Conservation (phyloP, 371 early-diverging fungal genomes). For the Mortierella sp. region DNA sequence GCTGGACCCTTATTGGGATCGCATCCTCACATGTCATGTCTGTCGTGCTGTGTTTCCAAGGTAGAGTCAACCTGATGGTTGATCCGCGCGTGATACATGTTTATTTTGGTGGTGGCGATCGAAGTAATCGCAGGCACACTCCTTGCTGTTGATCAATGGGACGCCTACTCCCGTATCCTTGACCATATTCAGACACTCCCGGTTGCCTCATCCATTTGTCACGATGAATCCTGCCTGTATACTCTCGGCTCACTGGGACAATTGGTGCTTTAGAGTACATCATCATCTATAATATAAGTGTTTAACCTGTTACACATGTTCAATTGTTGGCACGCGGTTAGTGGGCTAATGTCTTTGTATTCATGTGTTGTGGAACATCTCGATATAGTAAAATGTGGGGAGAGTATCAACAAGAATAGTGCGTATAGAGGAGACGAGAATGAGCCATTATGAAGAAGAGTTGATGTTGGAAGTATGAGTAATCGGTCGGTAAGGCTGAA, state of each 20-base stretch:
- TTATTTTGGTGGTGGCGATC: too few relatives aligned
- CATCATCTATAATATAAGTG: not conserved
- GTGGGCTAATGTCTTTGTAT: not conserved
- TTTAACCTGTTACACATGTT: not conserved
- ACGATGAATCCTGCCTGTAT: not conserved
- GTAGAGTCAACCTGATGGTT: too few relatives aligned
- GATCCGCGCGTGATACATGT: too few relatives aligned
- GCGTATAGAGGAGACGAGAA: not conserved
- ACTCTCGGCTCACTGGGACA: not conserved
- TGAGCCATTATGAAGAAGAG: constrained; percentile 14
- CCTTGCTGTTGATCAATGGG: too few relatives aligned
- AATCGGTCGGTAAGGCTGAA: not conserved
- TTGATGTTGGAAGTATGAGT: constrained; percentile 7
- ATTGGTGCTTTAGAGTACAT: too few relatives aligned
- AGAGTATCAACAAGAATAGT: not conserved
- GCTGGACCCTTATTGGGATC: too few relatives aligned
- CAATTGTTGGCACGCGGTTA: not conserved
- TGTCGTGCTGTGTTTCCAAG: too few relatives aligned
- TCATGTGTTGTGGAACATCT: constrained; percentile 3
- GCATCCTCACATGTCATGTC: too few relatives aligned
- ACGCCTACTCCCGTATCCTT: not conserved
- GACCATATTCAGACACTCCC: not conserved
- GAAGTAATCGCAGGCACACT: too few relatives aligned
- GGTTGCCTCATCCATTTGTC: not conserved
- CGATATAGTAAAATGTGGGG: constrained; percentile 20